These are phyloP conservation scores for Colletotrichum chrysophilum DNA, from an alignment of 2,329 filamentous ascomycete species.

Conservation along the genomic window DNA sequence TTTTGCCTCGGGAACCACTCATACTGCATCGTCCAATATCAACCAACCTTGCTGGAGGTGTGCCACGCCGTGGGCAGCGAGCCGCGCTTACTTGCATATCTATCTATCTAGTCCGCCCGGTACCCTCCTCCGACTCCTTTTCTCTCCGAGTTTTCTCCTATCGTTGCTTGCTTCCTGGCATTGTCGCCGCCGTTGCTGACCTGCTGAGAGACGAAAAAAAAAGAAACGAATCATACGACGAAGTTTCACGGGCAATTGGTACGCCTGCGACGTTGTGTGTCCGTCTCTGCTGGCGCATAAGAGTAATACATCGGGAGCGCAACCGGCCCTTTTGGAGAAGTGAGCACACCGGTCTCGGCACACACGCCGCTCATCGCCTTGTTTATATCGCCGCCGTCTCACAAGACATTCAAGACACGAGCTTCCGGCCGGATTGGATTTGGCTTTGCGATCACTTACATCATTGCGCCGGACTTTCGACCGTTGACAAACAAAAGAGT, in stretches of 20 bases:
- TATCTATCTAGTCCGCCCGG: neutral
- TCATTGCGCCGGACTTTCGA: neutral
- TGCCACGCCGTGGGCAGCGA: neutral
- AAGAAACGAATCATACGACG: neutral
- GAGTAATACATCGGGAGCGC: neutral
- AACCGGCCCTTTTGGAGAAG: neutral
- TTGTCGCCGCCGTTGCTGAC: neutral
- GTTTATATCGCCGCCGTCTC: neutral
- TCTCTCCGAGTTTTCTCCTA: neutral
- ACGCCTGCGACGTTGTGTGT: neutral
- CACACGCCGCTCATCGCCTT: neutral
- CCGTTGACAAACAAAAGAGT: neutral
- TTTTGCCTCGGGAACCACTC: slow-evolving; percentile 1
- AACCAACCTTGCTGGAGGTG: neutral
- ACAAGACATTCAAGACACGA: neutral
- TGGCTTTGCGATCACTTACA: neutral
- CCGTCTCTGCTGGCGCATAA: neutral
- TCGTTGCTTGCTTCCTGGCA: neutral
- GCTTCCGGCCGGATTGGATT: neutral
- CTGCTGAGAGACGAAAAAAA: neutral
- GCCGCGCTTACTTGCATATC: neutral
- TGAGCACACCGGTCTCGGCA: slow-evolving; percentile 12
- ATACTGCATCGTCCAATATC: neutral
- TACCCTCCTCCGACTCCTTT: neutral
- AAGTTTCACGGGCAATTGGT: neutral